These are phyloP conservation scores for Terana coerulea DNA, from an alignment of 768 basidiomycete species.

Conservation along the genomic window DNA sequence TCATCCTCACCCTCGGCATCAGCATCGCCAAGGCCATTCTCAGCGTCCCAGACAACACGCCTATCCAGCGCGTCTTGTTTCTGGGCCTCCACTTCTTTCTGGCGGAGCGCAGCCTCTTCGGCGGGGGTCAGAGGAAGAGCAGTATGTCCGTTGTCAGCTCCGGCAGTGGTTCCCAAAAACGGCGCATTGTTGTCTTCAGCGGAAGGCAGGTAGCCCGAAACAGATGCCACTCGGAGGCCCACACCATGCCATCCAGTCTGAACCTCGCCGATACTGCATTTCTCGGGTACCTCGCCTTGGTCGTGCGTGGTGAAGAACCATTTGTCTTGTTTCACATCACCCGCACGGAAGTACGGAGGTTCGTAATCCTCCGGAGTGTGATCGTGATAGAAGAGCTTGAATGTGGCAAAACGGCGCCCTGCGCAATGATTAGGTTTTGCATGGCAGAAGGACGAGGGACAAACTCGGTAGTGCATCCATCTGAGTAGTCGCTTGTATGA, in stretches of 20 bases:
- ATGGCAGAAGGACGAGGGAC: constrained; percentile 20
- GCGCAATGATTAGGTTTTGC: constrained; percentile 6
- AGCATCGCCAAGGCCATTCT: constrained; percentile 38
- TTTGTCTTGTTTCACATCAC: constrained; percentile 65
- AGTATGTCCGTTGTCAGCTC: constrained; percentile 19
- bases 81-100: constrained; percentile 57
- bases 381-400: constrained; percentile 84
- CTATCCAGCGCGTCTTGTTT: constrained; percentile 56
- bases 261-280: constrained; percentile 61
- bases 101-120: constrained; percentile 51
- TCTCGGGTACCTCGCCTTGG: constrained; percentile 68
- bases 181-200: constrained; percentile 54
- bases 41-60: constrained; percentile 64
- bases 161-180: constrained; percentile 44
- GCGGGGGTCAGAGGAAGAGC: constrained; percentile 47
- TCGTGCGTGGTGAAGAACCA: constrained; percentile 83
- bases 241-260: constrained; percentile 76
- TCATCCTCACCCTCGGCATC: constrained; percentile 65
- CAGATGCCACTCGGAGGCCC: constrained; percentile 66
- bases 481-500: constrained; percentile 74
- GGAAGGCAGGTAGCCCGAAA: constrained; percentile 70
- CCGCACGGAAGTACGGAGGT: constrained; percentile 73
- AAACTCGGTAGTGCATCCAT: constrained; percentile 78
- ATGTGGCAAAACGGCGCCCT: constrained; percentile 84
- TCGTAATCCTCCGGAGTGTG: constrained; percentile 80